phyloP scores from a whole-genome alignment of 2,329 filamentous ascomycete species.

The Fusarium cyanostomum region DNA sequence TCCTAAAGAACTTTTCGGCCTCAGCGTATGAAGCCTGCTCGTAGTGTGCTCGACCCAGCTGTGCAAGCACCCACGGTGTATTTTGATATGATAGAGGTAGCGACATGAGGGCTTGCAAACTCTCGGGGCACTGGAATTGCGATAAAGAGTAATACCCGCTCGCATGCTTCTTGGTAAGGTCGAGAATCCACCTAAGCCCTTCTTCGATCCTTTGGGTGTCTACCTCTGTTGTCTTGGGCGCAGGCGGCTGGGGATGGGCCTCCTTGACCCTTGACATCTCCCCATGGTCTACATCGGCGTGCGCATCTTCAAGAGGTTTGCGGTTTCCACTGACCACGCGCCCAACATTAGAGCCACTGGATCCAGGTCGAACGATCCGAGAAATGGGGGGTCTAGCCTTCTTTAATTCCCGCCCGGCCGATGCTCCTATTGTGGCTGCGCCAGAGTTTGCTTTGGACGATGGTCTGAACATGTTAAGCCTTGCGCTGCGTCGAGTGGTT shows the following conservation, averaged over 20 bases:
- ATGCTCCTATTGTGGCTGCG: slow-evolving; percentile 64
- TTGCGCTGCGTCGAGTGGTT: slow-evolving; percentile 71
- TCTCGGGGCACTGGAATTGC: slow-evolving; percentile 81
- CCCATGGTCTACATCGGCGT: slow-evolving; percentile 74
- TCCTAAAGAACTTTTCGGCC: slow-evolving; percentile 85
- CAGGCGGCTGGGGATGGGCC: slow-evolving; percentile 48
- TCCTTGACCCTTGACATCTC: slow-evolving; percentile 63
- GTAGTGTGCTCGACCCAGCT: slow-evolving; percentile 90
- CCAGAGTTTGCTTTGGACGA: slow-evolving; percentile 72
- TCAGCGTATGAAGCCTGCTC: slow-evolving; percentile 88
- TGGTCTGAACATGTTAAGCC: slow-evolving; percentile 75
- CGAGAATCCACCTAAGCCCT: slow-evolving; percentile 78
- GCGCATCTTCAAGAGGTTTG: slow-evolving; percentile 74
- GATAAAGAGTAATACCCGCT: slow-evolving; percentile 81
- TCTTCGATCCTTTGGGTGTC: slow-evolving; percentile 77
- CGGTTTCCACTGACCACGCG: slow-evolving; percentile 91
- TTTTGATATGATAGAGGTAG: slow-evolving; percentile 81
- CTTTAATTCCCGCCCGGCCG: slow-evolving; percentile 76
- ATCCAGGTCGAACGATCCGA: slow-evolving; percentile 70
- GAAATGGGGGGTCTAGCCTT: slow-evolving; percentile 81
- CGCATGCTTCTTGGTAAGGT: slow-evolving; percentile 83
- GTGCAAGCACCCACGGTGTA: slow-evolving; percentile 91
- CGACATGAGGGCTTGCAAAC: slow-evolving; percentile 76
- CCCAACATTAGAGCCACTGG: slow-evolving; percentile 77
- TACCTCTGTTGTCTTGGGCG: slow-evolving; percentile 53